Evolutionary conservation across 208 protist species (phyloP).

Genomic region (Leishmania turanica): DNA sequence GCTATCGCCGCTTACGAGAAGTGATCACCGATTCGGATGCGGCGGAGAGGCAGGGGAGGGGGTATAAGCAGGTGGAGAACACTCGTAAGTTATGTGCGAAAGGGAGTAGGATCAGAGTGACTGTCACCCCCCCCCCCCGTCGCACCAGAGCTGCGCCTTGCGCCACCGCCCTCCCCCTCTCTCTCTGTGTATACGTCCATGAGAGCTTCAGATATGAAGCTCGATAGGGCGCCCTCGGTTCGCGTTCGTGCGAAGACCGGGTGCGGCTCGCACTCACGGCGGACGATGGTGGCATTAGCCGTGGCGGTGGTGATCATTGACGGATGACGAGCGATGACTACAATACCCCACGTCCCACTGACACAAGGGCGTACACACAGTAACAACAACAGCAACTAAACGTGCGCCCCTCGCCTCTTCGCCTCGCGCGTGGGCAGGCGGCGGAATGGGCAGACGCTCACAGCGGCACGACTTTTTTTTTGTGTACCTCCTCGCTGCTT

Average conservation of each 20-base stretch:
- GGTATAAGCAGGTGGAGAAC: background rate
- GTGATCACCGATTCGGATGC: background rate
- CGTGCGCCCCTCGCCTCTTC: background rate
- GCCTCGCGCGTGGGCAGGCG: background rate
- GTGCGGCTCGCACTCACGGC: background rate
- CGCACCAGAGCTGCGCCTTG: background rate
- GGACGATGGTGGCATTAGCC: background rate
- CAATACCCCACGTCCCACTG: background rate
- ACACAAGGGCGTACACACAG: background rate
- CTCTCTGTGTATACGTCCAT: background rate
- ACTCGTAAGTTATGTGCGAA: background rate
- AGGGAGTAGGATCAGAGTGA: background rate
- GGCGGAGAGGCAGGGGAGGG: background rate
- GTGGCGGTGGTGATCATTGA: background rate
- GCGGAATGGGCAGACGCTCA: background rate
- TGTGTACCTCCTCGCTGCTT: background rate
- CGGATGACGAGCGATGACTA: background rate
- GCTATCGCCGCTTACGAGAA: background rate
- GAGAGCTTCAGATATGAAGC: background rate
- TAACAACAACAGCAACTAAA: background rate
- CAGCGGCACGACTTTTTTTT: background rate
- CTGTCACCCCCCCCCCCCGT: background rate
- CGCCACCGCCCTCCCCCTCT: background rate
- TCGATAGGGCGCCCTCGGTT: background rate
- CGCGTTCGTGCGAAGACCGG: background rate